phyloP scores from a whole-genome alignment of 768 basidiomycete species.

The Russula olivacea region DNA sequence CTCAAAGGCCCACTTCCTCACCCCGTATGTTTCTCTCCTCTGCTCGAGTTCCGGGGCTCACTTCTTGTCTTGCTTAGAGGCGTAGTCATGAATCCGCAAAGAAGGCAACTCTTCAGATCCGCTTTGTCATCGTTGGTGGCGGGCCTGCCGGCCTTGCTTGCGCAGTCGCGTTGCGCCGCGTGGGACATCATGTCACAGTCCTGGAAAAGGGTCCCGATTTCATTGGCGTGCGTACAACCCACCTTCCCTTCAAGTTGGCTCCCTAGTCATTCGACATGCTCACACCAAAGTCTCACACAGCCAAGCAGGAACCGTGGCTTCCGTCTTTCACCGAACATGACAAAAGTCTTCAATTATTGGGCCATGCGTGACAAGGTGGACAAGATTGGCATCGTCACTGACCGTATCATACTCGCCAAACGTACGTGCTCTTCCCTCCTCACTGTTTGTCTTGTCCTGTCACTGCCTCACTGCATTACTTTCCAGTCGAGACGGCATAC shows the following conservation, averaged over 20 bases:
- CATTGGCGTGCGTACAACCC: constrained; percentile 27
- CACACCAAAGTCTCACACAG: neutral
- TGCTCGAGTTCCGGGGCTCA: neutral
- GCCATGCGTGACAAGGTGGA: constrained; percentile 30
- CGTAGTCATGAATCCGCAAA: constrained; percentile 18
- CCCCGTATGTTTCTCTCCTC: neutral
- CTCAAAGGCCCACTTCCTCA: constrained; percentile 8
- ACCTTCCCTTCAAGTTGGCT: neutral
- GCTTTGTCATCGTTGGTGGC: constrained; percentile 34
- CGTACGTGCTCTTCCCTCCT: constrained; percentile 24
- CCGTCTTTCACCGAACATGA: constrained; percentile 36
- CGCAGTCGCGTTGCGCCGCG: constrained; percentile 33
- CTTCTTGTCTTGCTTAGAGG: neutral
- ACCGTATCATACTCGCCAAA: constrained; percentile 26
- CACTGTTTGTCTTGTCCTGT: neutral
- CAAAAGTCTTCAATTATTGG: constrained; percentile 36
- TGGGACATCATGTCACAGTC: constrained; percentile 35
- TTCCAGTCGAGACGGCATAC: constrained; percentile 22
- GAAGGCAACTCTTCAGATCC: constrained; percentile 25
- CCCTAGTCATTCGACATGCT: neutral
- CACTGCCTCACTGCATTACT: neutral
- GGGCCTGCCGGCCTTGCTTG: constrained; percentile 35
- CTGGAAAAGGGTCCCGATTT: constrained; percentile 31
- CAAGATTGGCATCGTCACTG: constrained; percentile 26
- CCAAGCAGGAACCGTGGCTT: constrained; percentile 27